These are phyloP conservation scores for Ustilago nuda DNA, from an alignment of 1,284 basidiomycete genomes.

Conservation along the genomic window DNA sequence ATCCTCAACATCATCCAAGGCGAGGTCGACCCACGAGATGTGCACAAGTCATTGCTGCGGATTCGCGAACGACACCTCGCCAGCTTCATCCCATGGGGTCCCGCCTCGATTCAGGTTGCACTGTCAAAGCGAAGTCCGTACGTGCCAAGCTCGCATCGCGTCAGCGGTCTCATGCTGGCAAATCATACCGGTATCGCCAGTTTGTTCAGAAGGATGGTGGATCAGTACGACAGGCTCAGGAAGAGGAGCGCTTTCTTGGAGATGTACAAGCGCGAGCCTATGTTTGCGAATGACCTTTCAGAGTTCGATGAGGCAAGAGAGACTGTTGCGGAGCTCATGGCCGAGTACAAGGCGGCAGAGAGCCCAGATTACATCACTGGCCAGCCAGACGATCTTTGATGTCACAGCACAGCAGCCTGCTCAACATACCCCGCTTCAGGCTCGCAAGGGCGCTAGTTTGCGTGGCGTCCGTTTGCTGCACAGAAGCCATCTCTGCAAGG, in stretches of 20 bases:
- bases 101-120: slow-evolving; percentile 97
- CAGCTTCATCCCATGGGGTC: slow-evolving; percentile 99
- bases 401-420: not conserved
- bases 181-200: slow-evolving; percentile 95
- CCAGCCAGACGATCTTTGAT: slow-evolving; percentile 46
- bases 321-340: slow-evolving; percentile 65
- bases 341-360: slow-evolving; percentile 67
- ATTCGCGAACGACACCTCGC: slow-evolving; percentile 96
- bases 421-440: not conserved
- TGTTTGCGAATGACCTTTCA: slow-evolving; percentile 63
- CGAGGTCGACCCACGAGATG: slow-evolving; percentile 95
- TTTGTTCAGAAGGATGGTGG: slow-evolving; percentile 89
- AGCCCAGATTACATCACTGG: slow-evolving; percentile 58
- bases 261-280: slow-evolving; percentile 93
- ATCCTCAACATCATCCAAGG: slow-evolving; percentile 99
- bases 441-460: not conserved
- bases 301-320: slow-evolving; percentile 68
- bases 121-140: slow-evolving; percentile 91
- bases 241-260: slow-evolving; percentile 95
- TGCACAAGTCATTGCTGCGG: slow-evolving; percentile 94
- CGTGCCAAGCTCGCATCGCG: slow-evolving; percentile 84
- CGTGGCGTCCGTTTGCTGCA: not conserved
- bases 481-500: not conserved
- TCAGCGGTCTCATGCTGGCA: slow-evolving; percentile 97
- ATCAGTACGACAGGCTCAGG: slow-evolving; percentile 90